These are phyloP conservation scores for Physcia stellaris DNA, from an alignment of 495 filamentous ascomycete genomes.

Conservation along the genomic window DNA sequence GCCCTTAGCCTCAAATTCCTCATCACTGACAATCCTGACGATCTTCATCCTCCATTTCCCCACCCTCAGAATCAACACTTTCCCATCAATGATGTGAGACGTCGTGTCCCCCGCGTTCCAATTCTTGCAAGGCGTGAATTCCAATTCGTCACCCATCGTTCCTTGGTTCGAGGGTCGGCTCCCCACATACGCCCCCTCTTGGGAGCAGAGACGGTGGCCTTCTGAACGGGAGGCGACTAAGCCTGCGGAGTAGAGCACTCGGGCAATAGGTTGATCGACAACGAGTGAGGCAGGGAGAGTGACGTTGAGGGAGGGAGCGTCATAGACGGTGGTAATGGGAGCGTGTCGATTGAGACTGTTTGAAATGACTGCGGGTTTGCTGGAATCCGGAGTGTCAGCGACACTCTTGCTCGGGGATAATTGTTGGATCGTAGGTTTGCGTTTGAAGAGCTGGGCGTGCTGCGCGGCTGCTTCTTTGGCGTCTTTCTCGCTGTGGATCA, in stretches of 20 bases:
- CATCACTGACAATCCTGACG: slow-evolving; percentile 57
- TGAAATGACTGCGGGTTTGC: slow-evolving; percentile 12
- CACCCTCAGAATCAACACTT: slow-evolving; percentile 52
- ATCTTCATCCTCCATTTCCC: slow-evolving; percentile 74
- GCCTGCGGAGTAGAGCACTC: slow-evolving; percentile 53
- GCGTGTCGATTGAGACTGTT: slow-evolving; percentile 27
- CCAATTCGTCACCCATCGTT: slow-evolving; percentile 43
- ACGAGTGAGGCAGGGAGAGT: slow-evolving; percentile 55
- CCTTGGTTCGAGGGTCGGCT: slow-evolving; percentile 38
- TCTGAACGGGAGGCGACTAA: slow-evolving; percentile 50
- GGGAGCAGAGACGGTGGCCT: slow-evolving; percentile 46
- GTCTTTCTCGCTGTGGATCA: slow-evolving; percentile 56
- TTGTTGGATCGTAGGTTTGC: slow-evolving; percentile 19
- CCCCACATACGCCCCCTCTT: slow-evolving; percentile 52
- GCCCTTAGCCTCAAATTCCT: slow-evolving; percentile 40
- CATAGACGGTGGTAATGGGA: slow-evolving; percentile 31
- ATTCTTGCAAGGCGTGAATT: slow-evolving; percentile 45
- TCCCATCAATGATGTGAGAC: slow-evolving; percentile 48
- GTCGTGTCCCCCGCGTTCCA: slow-evolving; percentile 43
- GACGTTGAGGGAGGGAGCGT: slow-evolving; percentile 30
- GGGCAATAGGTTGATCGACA: slow-evolving; percentile 43
- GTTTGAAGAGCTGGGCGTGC: slow-evolving; percentile 44
- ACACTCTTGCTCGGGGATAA: slow-evolving; percentile 12
- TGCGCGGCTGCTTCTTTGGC: slow-evolving; percentile 42
- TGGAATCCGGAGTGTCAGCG: slow-evolving; percentile 16